These are phyloP conservation scores for Obba rivulosa DNA, from an alignment of 768 basidiomycete species.

Conservation along the genomic window DNA sequence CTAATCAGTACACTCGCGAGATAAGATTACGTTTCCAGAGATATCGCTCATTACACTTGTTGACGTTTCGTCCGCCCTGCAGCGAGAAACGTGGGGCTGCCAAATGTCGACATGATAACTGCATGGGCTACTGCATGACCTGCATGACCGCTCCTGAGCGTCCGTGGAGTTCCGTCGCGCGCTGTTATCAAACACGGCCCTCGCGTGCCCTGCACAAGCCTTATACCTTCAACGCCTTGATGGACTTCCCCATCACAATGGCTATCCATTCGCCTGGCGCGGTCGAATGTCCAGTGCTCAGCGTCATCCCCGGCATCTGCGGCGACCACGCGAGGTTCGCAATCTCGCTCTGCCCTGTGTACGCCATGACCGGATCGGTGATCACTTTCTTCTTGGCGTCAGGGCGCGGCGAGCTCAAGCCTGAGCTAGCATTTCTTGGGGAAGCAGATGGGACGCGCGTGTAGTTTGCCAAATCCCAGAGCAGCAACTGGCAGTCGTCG, in stretches of 20 bases:
- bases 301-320: constrained; percentile 67
- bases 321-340: constrained; percentile 90
- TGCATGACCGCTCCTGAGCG: too few relatives aligned
- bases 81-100: too few relatives aligned
- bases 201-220: not conserved
- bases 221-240: constrained; percentile 80
- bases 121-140: too few relatives aligned
- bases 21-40: too few relatives aligned
- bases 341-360: constrained; percentile 71
- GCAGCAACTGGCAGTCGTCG: constrained; percentile 89
- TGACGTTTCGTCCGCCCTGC: too few relatives aligned
- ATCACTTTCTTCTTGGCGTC: constrained; percentile 73
- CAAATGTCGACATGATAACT: too few relatives aligned
- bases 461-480: constrained; percentile 82
- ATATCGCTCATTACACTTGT: too few relatives aligned
- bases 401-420: constrained; percentile 75
- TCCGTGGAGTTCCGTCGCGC: too few relatives aligned
- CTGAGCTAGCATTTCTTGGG: constrained; percentile 62
- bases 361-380: constrained; percentile 79
- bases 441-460: constrained; percentile 54
- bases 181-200: too few relatives aligned
- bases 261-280: constrained; percentile 84
- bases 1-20: too few relatives aligned
- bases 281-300: constrained; percentile 70
- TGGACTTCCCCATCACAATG: constrained; percentile 73